Base-by-base conservation (phyloP, 441 rosid genomes). In the Brassica balearica region DNA sequence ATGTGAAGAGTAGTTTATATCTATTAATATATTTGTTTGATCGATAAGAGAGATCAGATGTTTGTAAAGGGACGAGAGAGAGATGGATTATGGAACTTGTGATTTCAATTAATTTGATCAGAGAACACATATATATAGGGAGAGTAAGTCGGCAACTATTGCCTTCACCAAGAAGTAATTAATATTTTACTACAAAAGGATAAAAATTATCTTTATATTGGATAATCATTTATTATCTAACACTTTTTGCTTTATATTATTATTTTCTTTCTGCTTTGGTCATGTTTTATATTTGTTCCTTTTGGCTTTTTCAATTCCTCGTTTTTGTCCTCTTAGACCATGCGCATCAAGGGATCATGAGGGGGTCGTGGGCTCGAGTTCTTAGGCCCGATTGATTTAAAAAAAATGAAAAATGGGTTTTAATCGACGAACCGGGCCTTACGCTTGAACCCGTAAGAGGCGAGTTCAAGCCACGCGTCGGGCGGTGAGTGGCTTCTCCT, bases 271-370 rank as follows among this genome's bases (percentile, higher is more conserved):
- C 41, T 69, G 63, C 63, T 29, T 69, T 55, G 66, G 68, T 63
- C 59, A 53, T 73, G 74, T 62, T 79, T 68, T 60, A 56, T 56
- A 48, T 70, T 59, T 53, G 65, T 73, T 60, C 67, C 68, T 65
- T 74, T 65, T 69, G 36, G 70, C 58, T 64, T 46, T 46, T 46
- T 48, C 62, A 70, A 9, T 69, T 43, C 67, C 62, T 73, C 74
- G 69, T 69, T 80, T 74, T 61, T 79, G 74, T 77, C 32, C 58
- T 65, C 46, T 15, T 15, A 36, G 43, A 36, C 9, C 48, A 41
- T 8, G 3, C 11, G 48, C 48, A 41, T 41, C 12, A 9, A 3
- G 12, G n/a, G 48, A 2, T 41, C 11, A 8, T 8, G 48, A 41
- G 4, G 12, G 48, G 12, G 11, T 41, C 11, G 11, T 41, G 48